Evolutionary conservation across 129 eudicot species (phyloP).

Genomic region (Helichrysum umbraculigerum): DNA sequence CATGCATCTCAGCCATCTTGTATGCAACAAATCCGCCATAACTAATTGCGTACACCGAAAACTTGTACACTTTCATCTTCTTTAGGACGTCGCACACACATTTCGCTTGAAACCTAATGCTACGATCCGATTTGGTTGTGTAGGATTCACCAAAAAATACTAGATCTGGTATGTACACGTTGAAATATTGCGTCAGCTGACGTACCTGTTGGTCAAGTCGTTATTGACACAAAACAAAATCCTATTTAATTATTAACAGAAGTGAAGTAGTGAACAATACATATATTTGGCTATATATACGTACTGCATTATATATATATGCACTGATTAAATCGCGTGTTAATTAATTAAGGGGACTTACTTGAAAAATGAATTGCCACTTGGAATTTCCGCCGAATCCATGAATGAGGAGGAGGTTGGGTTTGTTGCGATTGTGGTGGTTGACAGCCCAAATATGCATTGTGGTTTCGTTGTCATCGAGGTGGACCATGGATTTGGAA

Average conservation of each 20-base stretch:
- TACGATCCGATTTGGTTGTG: conserved; percentile 40
- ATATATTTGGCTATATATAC: too few relatives aligned
- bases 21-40: conserved; percentile 86
- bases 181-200: conserved; percentile 33
- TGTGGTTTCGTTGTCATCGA: conserved; percentile 52
- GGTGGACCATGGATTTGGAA: conserved; percentile 38
- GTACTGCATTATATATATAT: too few relatives aligned
- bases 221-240: too few relatives aligned
- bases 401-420: conserved; percentile 58
- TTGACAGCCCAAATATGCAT: conserved; percentile 52
- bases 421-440: conserved; percentile 35
- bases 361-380: conserved; percentile 64
- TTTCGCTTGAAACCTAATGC: conserved; percentile 57
- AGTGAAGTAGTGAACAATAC: too few relatives aligned
- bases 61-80: conserved; percentile 56
- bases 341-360: not conserved
- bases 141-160: conserved; percentile 68
- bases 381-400: conserved; percentile 67
- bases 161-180: conserved; percentile 66
- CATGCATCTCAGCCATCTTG: conserved; percentile 60
- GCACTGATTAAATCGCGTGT: too few relatives aligned
- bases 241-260: too few relatives aligned
- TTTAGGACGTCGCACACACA: conserved; percentile 52
- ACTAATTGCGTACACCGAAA: conserved; percentile 63
- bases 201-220: conserved; percentile 7